Evolutionary conservation across 768 basidiomycete genomes (phyloP).

Genomic region (Chiua virens): DNA sequence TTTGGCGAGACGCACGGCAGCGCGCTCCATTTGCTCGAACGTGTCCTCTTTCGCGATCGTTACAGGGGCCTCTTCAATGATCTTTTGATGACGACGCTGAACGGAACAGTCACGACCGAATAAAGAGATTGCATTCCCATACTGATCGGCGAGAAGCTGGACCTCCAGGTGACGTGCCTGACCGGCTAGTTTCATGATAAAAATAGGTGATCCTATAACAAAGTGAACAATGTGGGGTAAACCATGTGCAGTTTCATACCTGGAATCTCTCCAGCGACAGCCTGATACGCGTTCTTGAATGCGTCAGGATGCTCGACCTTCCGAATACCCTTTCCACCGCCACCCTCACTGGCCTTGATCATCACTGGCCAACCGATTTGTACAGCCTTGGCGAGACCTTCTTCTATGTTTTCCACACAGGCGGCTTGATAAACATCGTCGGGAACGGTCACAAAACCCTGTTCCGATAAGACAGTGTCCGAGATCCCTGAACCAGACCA

Average conservation of each 20-base stretch:
- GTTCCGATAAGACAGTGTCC: constrained; percentile 78
- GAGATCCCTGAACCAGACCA: constrained; percentile 97
- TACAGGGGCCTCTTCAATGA: constrained; percentile 99
- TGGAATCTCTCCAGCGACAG: constrained; percentile 94
- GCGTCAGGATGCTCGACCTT: constrained; percentile 85
- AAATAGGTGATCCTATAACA: constrained; percentile 85
- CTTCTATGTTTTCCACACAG: constrained; percentile 85
- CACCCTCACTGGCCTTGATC: constrained; percentile 99
- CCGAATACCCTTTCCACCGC: constrained; percentile 98
- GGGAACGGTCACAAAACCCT: constrained; percentile 92
- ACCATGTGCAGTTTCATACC: constrained; percentile 48
- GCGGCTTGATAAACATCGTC: constrained; percentile 87
- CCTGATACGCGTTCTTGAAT: constrained; percentile 93
- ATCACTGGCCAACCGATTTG: constrained; percentile 96
- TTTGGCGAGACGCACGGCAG: constrained; percentile 98
- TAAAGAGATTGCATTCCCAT: constrained; percentile 97
- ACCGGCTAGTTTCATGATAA: constrained; percentile 99
- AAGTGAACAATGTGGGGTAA: constrained; percentile 7
- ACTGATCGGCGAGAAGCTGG: constrained; percentile 97
- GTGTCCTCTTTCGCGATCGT: constrained; percentile 91
- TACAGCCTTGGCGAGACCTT: constrained; percentile 81
- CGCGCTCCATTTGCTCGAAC: constrained; percentile 98
- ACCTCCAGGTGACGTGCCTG: constrained; percentile 98
- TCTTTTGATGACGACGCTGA: constrained; percentile 98
- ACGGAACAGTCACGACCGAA: constrained; percentile 99